Percentiles rank a stretch among this genome's conserved stretches.
Conservation (phyloP, 164 flowering plant genomes). For the Akebia trifoliata region DNA sequence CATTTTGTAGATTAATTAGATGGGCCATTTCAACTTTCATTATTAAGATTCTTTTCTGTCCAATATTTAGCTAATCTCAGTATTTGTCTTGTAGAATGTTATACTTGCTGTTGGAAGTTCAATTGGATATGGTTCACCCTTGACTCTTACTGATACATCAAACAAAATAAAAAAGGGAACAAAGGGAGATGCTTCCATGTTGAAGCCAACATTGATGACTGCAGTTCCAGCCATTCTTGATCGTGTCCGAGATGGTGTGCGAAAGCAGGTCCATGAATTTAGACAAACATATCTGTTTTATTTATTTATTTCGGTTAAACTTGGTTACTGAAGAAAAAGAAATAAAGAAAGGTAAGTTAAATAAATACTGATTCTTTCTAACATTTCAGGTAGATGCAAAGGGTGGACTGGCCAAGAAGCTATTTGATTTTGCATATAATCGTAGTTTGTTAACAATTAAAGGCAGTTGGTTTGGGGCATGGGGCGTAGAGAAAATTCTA, state of each 20-base stretch:
- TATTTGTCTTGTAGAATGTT: conserved; percentile 44
- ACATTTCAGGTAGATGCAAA: conserved; percentile 66
- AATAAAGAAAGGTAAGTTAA: neutral
- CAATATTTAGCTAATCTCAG: neutral
- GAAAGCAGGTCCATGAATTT: conserved; percentile 59
- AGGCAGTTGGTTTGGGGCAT: conserved; percentile 99
- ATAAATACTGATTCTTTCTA: neutral
- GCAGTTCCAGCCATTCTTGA: conserved; percentile 98
- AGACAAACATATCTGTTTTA: neutral
- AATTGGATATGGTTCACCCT: conserved; percentile 92
- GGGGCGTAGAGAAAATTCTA: conserved; percentile 77
- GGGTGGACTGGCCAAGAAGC: conserved; percentile 74
- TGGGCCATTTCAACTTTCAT: neutral
- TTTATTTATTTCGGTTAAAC: neutral
- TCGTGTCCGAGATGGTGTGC: conserved; percentile 93
- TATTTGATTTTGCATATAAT: conserved; percentile 76
- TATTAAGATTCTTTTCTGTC: too few species aligned
- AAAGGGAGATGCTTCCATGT: conserved; percentile 78
- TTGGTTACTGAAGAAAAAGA: too few species aligned
- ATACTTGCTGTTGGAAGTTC: conserved; percentile 66
- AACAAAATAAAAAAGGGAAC: conserved; percentile 88
- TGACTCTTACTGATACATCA: conserved; percentile 93
- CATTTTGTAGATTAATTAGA: neutral
- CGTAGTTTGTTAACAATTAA: conserved; percentile 79
- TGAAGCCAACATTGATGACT: conserved; percentile 80